Percentiles rank a stretch among this genome's conserved stretches.
Conservation (phyloP, 495 filamentous ascomycete species). For the Jackrogersella multiformis region DNA sequence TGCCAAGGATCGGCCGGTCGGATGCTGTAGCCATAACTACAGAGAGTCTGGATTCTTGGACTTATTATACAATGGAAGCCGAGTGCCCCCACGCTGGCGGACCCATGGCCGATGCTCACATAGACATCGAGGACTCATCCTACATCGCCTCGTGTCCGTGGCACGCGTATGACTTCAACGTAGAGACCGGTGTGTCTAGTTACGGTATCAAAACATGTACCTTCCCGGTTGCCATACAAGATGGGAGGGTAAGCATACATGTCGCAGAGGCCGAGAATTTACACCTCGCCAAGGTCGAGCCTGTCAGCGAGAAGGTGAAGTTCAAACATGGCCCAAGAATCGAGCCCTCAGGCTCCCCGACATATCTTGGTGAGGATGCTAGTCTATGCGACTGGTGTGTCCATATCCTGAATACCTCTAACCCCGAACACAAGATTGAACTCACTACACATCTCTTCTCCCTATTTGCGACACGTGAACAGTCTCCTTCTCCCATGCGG, state of each 20-base stretch:
- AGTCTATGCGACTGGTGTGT: slow-evolving; percentile 63
- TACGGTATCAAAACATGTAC: slow-evolving; percentile 64
- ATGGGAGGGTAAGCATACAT: slow-evolving; percentile 49
- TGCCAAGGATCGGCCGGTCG: slow-evolving; percentile 55
- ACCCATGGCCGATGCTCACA: slow-evolving; percentile 59
- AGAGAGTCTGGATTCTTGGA: slow-evolving; percentile 53
- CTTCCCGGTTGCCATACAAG: slow-evolving; percentile 56
- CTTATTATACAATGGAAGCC: slow-evolving; percentile 64
- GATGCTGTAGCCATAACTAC: slow-evolving; percentile 44
- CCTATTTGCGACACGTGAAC: slow-evolving; percentile 54
- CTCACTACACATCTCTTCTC: slow-evolving; percentile 60
- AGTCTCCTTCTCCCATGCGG: slow-evolving; percentile 55
- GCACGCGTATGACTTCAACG: slow-evolving; percentile 67
- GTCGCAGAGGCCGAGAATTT: slow-evolving; percentile 46
- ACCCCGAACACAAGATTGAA: slow-evolving; percentile 64
- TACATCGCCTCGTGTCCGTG: slow-evolving; percentile 65
- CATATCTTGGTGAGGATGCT: slow-evolving; percentile 56
- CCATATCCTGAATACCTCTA: slow-evolving; percentile 59
- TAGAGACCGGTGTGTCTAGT: slow-evolving; percentile 65
- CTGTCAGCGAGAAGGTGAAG: slow-evolving; percentile 62
- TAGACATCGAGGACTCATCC: slow-evolving; percentile 64
- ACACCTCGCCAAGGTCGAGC: slow-evolving; percentile 50
- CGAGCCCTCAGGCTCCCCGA: slow-evolving; percentile 27
- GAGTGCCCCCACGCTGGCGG: slow-evolving; percentile 64
- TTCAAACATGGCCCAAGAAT: slow-evolving; percentile 53